Base-by-base conservation (phyloP, 2,329 filamentous ascomycete species). In the Pestalotiopsis sp. region DNA sequence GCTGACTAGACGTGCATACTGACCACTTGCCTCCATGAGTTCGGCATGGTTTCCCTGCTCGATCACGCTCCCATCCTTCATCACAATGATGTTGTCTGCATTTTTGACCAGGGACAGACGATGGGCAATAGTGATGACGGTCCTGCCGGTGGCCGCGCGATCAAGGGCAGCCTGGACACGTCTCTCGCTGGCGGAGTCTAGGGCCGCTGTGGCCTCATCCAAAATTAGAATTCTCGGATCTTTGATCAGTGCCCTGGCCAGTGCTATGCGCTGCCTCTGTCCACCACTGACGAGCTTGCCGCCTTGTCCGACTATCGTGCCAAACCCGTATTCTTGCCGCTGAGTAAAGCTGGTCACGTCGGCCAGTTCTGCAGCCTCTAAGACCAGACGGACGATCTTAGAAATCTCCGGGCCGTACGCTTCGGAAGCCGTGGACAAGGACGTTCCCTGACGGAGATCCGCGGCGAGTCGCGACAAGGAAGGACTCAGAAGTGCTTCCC, bases 281-380 rank as follows among this genome's bases (percentile, higher is more conserved):
- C 91, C 91, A n/a, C 91, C 91, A 23, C 87, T 91, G 1, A 92
- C 79, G 72, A 89, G 88, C 66, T 88, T 87, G 9, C 91, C 91
- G 14, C 86, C 84, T 73, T 92, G 89, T 1, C 91, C 91, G 2
- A 92, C 89, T 4, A 84, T 79, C 0, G 90, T 91, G 2, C 87
- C 82, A 72, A 92, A 92, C 2, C 86, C 87, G 84, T 85, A 66
- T 14, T 65, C 38, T 52, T 40, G 62, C 12, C 62, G 38, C 7
- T 27, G 31, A 3, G 49, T 72, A 72, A 69, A 67, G 17, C 83
- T 80, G 0, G 87, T 90, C 5, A 41, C 62, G 76, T 91, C 88
- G 1, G 89, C 88, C 14, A 87, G 81, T 9, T 76, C 78, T 1
- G 87, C 86, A 23, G 88, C 84, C 6, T 84, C 75, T 38, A 78